A percentile compares a stretch with the other conserved stretches of the same genome.
Evolutionary conservation across 2,329 filamentous ascomycete genomes (phyloP).

Genomic region (Cladosporium sp.): DNA sequence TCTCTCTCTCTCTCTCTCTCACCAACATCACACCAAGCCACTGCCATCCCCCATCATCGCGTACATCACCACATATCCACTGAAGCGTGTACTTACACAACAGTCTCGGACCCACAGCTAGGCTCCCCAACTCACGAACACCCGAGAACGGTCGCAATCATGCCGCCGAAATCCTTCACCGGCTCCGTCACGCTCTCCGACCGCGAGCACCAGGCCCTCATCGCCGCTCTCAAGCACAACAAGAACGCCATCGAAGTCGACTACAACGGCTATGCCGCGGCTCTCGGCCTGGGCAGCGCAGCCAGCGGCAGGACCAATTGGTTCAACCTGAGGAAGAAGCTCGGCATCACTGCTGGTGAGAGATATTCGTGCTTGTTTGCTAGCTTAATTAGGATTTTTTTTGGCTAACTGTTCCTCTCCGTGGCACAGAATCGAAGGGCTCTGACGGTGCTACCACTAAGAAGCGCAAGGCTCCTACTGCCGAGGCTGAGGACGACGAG

Average conservation of each 20-base stretch:
- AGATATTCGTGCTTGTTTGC: too few relatives aligned
- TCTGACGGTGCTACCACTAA: neutral
- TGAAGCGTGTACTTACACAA: neutral
- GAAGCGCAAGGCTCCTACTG: neutral
- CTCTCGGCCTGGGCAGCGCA: neutral
- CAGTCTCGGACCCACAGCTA: neutral
- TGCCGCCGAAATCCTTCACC: neutral
- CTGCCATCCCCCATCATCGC: neutral
- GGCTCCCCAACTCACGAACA: too few relatives aligned
- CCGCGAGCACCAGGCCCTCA: neutral
- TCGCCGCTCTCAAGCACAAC: neutral
- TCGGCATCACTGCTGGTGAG: neutral
- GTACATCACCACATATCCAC: neutral
- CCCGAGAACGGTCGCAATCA: neutral
- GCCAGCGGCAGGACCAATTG: neutral
- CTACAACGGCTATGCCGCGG: neutral
- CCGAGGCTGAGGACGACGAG: neutral
- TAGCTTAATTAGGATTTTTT: too few relatives aligned
- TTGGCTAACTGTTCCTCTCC: neutral
- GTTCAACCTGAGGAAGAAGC: neutral
- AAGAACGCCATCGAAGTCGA: neutral
- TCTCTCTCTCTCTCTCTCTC: neutral
- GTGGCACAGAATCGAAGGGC: neutral
- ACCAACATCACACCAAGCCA: neutral
- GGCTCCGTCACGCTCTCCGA: neutral